Conservation (phyloP, 2,329 filamentous ascomycete genomes). For the Arthroderma sp. region DNA sequence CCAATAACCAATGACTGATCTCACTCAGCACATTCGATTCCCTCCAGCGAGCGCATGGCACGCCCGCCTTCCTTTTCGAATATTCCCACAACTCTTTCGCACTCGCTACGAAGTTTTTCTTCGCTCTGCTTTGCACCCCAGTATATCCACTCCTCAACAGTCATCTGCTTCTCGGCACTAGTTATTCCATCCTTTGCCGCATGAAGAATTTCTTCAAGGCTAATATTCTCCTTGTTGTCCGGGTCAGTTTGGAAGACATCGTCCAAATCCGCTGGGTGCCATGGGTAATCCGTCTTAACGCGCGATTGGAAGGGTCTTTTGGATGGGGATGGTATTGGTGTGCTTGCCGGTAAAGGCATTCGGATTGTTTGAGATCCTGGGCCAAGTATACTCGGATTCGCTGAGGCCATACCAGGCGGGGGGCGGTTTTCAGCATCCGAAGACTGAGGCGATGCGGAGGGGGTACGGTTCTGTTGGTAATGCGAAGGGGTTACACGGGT, state of each 20-base stretch:
- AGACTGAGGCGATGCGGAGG: constrained; percentile 57
- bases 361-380: constrained; percentile 24
- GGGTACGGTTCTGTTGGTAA: constrained; percentile 33
- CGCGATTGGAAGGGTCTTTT: constrained; percentile 37
- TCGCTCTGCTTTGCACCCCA: constrained; percentile 71
- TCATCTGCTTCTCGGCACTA: constrained; percentile 74
- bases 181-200: constrained; percentile 48
- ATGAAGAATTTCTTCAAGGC: constrained; percentile 36
- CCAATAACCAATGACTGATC: too few species aligned
- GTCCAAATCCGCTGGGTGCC: constrained; percentile 67
- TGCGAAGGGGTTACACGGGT: neutral
- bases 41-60: constrained; percentile 66
- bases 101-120: constrained; percentile 62
- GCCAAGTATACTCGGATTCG: constrained; percentile 26
- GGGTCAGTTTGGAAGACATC: constrained; percentile 34
- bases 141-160: constrained; percentile 82
- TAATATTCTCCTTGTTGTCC: constrained; percentile 37
- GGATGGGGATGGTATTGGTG: constrained; percentile 42
- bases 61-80: constrained; percentile 75
- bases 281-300: constrained; percentile 43
- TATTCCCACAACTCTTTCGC: constrained; percentile 64
- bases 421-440: constrained; percentile 72
- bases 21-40: constrained; percentile 42
- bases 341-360: constrained; percentile 31
- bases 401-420: constrained; percentile 50